A percentile compares a stretch with the other conserved stretches of the same genome.
Evolutionary conservation across 1,284 basidiomycete species (phyloP).

Genomic region (Melampsora abietis-canadensis): DNA sequence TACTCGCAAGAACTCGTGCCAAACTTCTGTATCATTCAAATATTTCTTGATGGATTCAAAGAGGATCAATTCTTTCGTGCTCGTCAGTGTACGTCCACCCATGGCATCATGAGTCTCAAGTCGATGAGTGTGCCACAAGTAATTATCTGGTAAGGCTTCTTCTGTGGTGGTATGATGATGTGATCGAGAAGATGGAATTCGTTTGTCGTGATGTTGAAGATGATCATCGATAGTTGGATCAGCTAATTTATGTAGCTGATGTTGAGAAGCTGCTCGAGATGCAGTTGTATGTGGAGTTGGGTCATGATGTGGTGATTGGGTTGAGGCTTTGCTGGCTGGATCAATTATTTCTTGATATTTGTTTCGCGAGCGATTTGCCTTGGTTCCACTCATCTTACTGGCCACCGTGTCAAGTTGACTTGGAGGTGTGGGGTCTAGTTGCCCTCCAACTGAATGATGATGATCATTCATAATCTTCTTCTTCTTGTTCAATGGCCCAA

Average conservation of each 20-base stretch:
- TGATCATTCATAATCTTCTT: conserved; percentile 1
- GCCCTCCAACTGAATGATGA: neutral
- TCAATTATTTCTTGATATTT: neutral
- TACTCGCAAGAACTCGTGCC: conserved; percentile 54
- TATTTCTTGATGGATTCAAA: conserved; percentile 38
- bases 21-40: conserved; percentile 48
- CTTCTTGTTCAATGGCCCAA: neutral
- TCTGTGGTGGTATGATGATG: conserved; percentile 13
- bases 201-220: neutral
- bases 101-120: conserved; percentile 40
- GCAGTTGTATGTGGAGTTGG: conserved; percentile 2
- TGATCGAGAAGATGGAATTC: conserved; percentile 20
- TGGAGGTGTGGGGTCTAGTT: neutral
- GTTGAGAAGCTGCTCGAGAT: conserved; percentile 1
- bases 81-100: conserved; percentile 41
- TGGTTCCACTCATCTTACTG: conserved; percentile 5
- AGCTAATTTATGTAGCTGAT: neutral
- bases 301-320: conserved; percentile 8
- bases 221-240: conserved; percentile 23
- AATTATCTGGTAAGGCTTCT: conserved; percentile 12
- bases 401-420: conserved; percentile 18
- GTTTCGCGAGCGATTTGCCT: conserved; percentile 20
- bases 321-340: too few relatives aligned
- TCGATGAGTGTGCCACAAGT: conserved; percentile 23
- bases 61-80: conserved; percentile 33